Percentiles rank a stretch among this genome's conserved stretches.
Conservation (phyloP, 345 rosid genomes). For the Jatropha curcas region DNA sequence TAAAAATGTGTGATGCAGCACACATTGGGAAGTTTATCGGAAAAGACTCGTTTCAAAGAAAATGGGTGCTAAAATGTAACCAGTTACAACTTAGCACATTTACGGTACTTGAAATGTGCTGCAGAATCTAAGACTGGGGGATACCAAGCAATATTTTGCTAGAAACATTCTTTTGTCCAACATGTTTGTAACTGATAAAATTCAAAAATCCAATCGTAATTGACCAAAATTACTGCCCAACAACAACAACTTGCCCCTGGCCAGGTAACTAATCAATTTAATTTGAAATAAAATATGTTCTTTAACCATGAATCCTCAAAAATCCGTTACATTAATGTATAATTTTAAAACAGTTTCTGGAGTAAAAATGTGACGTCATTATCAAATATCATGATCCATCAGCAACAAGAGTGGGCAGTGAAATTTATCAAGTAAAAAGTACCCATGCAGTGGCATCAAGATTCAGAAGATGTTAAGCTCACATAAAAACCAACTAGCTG, state of each 20-base stretch:
- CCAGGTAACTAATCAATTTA: too few relatives aligned
- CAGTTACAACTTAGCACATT: slow-evolving; percentile 16
- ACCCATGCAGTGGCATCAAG: slow-evolving; percentile 55
- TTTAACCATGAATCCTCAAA: too few relatives aligned
- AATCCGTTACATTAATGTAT: too few relatives aligned
- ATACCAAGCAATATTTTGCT: slow-evolving; percentile 22
- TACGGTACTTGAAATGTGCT: slow-evolving; percentile 20
- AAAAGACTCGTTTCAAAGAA: too few relatives aligned
- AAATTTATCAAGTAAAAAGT: slow-evolving; percentile 38
- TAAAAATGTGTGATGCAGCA: too few relatives aligned
- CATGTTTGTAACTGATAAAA: slow-evolving; percentile 19
- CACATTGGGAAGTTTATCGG: too few relatives aligned
- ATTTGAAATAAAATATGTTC: too few relatives aligned
- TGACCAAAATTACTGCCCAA: slow-evolving; percentile 23
- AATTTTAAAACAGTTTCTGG: slow-evolving; percentile 67
- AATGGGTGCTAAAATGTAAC: too few relatives aligned
- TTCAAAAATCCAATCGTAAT: slow-evolving; percentile 24
- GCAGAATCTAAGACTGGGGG: slow-evolving; percentile 28
- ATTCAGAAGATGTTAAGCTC: slow-evolving; percentile 50
- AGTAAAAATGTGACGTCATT: slow-evolving; percentile 58
- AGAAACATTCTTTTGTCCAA: slow-evolving; percentile 19
- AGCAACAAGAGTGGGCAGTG: slow-evolving; percentile 51
- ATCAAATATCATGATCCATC: slow-evolving; percentile 62
- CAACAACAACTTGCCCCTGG: slow-evolving; percentile 14
- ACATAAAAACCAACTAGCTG: slow-evolving; percentile 39